Percentiles rank a stretch among this genome's conserved stretches.
Evolutionary conservation across 1,139 yeast genomes (phyloP).

Genomic region (Saccharomyces hybrid): DNA sequence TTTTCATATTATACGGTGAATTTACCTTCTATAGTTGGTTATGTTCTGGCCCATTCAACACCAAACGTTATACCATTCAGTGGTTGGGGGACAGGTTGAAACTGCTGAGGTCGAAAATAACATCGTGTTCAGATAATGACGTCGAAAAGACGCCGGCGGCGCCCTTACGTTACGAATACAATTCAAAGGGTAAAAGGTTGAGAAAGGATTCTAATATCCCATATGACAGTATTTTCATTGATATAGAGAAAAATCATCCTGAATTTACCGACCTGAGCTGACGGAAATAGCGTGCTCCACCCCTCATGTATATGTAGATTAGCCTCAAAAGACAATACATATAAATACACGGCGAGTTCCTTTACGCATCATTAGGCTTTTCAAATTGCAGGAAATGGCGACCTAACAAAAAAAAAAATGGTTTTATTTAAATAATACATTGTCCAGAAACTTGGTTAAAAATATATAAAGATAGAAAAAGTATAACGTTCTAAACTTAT

Average conservation of each 20-base stretch:
- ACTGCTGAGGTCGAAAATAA: background rate
- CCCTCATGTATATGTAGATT: background rate
- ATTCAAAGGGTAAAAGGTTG: slow-evolving; percentile 8
- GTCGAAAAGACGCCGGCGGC: background rate
- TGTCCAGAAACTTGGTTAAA: background rate
- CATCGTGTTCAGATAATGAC: background rate
- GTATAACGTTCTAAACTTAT: background rate
- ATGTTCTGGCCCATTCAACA: slow-evolving; percentile 9
- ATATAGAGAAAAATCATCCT: slow-evolving; percentile 15
- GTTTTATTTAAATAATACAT: background rate
- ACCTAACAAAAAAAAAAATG: background rate
- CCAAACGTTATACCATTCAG: background rate
- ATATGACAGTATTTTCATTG: slow-evolving; percentile 10
- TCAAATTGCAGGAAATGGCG: background rate
- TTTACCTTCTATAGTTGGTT: slow-evolving; percentile 49
- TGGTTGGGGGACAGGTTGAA: background rate
- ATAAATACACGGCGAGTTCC: background rate
- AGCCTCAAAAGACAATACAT: background rate
- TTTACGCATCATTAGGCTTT: background rate
- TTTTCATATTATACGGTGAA: slow-evolving; percentile 49
- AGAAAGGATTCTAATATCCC: slow-evolving; percentile 22
- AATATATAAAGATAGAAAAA: background rate
- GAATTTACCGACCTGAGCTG: slow-evolving; percentile 13
- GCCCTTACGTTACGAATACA: background rate
- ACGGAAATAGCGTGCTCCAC: background rate